Evolutionary conservation across 176 grass and related monocot genomes (phyloP).

Genomic region (Aegilops speltoides): DNA sequence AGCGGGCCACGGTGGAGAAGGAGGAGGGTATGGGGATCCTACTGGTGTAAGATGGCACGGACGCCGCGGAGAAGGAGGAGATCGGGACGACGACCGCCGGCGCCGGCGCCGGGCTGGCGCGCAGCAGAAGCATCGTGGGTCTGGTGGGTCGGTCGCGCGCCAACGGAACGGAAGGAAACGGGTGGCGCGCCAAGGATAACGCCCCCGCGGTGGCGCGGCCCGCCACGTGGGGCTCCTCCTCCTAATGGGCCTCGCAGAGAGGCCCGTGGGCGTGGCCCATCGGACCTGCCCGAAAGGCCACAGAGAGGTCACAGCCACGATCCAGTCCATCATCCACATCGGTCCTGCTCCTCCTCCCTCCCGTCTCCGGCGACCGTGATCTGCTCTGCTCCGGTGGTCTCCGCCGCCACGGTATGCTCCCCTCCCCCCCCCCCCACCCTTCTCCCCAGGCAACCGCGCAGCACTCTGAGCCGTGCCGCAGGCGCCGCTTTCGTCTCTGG

Average conservation of each 20-base stretch:
- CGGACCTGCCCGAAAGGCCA: too few relatives aligned
- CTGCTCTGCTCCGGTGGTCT: background rate
- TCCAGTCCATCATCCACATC: background rate
- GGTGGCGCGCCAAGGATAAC: constrained; percentile 22
- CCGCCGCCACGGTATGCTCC: background rate
- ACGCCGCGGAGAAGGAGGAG: background rate
- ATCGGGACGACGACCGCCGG: background rate
- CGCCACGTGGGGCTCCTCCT: background rate
- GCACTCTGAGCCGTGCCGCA: background rate
- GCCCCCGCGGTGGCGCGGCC: background rate
- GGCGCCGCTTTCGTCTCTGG: too few relatives aligned
- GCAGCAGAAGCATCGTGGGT: constrained; percentile 19
- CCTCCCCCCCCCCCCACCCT: background rate
- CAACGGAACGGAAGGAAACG: background rate
- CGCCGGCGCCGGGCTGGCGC: background rate
- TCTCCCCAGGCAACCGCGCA: background rate
- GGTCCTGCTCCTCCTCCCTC: background rate
- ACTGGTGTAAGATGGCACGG: background rate
- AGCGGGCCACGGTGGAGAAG: constrained; percentile 10
- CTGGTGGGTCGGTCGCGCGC: background rate
- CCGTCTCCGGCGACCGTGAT: constrained; percentile 13
- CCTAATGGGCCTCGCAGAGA: background rate
- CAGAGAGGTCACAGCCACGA: too few relatives aligned
- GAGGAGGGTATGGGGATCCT: background rate
- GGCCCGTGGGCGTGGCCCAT: background rate